Conservation (phyloP, 495 filamentous ascomycete species). For the Penicillium canariense region DNA sequence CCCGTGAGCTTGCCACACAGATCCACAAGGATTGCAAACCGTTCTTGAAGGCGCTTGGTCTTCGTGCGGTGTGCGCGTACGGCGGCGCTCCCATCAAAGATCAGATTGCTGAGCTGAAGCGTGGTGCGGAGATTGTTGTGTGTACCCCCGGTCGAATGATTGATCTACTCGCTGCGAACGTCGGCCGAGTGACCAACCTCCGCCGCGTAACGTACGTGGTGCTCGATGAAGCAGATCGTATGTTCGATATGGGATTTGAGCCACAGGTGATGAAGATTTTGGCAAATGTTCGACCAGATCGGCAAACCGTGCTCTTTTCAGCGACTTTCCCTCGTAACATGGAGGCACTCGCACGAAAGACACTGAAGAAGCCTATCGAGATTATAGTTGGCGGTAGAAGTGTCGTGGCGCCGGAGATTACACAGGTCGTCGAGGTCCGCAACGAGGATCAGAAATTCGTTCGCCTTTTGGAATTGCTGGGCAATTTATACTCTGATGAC, state of each 20-base stretch:
- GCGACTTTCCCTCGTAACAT: conserved; percentile 95
- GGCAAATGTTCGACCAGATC: conserved; percentile 82
- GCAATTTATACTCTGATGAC: conserved; percentile 77
- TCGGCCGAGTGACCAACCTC: conserved; percentile 87
- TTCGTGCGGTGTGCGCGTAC: conserved; percentile 94
- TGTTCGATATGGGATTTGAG: conserved; percentile 99
- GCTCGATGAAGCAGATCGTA: conserved; percentile 95
- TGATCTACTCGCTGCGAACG: conserved; percentile 89
- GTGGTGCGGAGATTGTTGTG: conserved; percentile 91
- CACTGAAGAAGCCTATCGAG: conserved; percentile 80
- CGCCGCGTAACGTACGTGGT: conserved; percentile 88
- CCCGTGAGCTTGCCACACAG: conserved; percentile 90
- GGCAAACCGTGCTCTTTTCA: conserved; percentile 93
- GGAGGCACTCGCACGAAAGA: conserved; percentile 86
- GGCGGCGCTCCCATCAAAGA: conserved; percentile 96
- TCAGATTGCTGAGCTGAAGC: conserved; percentile 94
- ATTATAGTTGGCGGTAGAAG: conserved; percentile 89
- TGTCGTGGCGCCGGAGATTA: conserved; percentile 92
- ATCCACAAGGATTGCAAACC: conserved; percentile 93
- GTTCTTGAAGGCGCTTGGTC: conserved; percentile 82
- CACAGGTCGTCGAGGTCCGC: conserved; percentile 86
- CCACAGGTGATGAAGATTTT: conserved; percentile 98
- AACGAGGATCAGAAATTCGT: conserved; percentile 81
- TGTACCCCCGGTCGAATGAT: conserved; percentile 97
- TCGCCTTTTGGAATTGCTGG: conserved; percentile 79